phyloP scores from a whole-genome alignment of 805 yeast species.

The Yarrowia sp. region DNA sequence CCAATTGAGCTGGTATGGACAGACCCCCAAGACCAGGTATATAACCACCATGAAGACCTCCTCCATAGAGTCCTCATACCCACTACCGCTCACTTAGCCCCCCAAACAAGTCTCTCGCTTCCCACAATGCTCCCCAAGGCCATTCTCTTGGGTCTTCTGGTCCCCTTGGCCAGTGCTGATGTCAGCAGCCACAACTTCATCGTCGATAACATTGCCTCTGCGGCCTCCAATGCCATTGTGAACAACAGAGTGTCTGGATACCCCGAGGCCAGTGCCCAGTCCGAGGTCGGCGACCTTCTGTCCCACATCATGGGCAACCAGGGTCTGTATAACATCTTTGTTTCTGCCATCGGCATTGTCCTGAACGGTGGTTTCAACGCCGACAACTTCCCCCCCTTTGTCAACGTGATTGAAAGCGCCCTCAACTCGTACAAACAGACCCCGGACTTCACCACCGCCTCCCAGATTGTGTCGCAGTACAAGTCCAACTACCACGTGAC shows the following conservation, averaged over 20 bases:
- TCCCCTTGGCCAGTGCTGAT: slow-evolving; percentile 1
- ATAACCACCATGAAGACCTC: slow-evolving; percentile 3
- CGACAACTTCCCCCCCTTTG: slow-evolving; percentile 4
- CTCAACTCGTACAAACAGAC: slow-evolving; percentile 6
- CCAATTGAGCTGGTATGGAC: background rate
- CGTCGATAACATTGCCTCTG: background rate
- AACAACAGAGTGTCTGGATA: slow-evolving; percentile 14
- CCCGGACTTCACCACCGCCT: slow-evolving; percentile 12
- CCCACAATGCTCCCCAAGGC: slow-evolving; percentile 15
- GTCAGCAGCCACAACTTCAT: slow-evolving; percentile 23
- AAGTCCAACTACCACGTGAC: slow-evolving; percentile 15
- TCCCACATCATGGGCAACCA: slow-evolving; percentile 14
- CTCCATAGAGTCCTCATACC: background rate
- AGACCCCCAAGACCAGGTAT: background rate
- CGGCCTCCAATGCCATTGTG: slow-evolving; percentile 6
- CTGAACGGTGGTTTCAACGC: slow-evolving; percentile 1
- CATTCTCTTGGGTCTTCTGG: slow-evolving; percentile 1
- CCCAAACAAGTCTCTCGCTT: slow-evolving; percentile 1
- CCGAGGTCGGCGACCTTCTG: background rate
- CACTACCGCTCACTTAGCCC: background rate
- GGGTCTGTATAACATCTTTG: slow-evolving; percentile 22
- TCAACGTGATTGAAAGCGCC: slow-evolving; percentile 9
- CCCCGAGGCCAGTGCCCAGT: background rate
- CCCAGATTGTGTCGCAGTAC: background rate
- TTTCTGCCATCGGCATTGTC: slow-evolving; percentile 8